Base-by-base conservation (phyloP, 306 rosid genomes). In the Pyrus communis region DNA sequence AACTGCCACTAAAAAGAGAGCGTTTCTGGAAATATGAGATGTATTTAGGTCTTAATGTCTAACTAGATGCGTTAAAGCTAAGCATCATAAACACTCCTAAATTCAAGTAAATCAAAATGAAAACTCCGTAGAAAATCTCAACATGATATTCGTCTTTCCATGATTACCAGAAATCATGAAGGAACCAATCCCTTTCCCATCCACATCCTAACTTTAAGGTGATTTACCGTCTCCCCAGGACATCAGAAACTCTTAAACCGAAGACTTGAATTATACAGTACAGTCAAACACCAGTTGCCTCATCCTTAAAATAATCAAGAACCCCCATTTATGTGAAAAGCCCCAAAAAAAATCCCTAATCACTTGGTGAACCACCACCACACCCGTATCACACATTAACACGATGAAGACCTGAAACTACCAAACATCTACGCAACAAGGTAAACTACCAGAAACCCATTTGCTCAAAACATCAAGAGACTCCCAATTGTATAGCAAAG, bases 391-490 rank as follows among this genome's bases (percentile, higher is more conserved):
- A 31, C 55, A 45, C 73, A 62, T 25, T 30, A 42, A n/a, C 35
- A 12, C 14, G 14, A 45, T 1, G 40, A 15, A 0, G 59, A 69
- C 27, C 73, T 19, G 3, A 51, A 40, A 49, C 60, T 21, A 45
- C 33, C 65, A 31, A 54, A 21, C 9, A 70, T 45, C 58, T n/a
- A 42, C 27, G 22, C 60, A 28, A 46, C 11, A 69, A 69, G 55
- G 14, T 3, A 43, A 59, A 35, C 13, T 46, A 45, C 18, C 52
- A 60, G 6, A 42, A 30, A 42, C 70, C 49, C 70, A 70, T 71
- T 70, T 31, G 1, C 57, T 49, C 33, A 19, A 78, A 60, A 21
- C 54, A 78, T 13, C 43, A 52, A 82, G 73, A 82, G 69, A 54
- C 19, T 27, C 45, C 25, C 76, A 31, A 84, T 9, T 23, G 60